phyloP scores from a whole-genome alignment of 2,329 filamentous ascomycete species.

The Ophiocordyceps camponoti-leonardi region DNA sequence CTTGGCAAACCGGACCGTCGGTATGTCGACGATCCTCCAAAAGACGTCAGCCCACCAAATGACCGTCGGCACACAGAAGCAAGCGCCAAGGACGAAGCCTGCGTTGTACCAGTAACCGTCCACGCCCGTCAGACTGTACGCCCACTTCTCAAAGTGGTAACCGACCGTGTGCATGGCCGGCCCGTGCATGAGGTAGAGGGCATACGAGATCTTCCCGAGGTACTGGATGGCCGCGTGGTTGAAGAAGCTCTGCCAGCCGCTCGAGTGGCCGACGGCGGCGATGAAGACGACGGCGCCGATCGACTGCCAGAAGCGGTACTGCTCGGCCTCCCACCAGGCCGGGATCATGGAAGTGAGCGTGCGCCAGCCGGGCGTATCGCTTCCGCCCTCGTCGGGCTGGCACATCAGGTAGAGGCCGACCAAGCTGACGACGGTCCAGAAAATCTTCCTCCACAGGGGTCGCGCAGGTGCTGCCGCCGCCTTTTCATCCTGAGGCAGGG shows the following conservation, averaged over 20 bases:
- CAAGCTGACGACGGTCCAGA: constrained; percentile 26
- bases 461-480: background rate
- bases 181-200: constrained; percentile 44
- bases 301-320: constrained; percentile 40
- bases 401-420: constrained; percentile 32
- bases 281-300: constrained; percentile 35
- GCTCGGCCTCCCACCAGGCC: constrained; percentile 26
- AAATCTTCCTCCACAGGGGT: constrained; percentile 5
- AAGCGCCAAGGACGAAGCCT: constrained; percentile 27
- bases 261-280: constrained; percentile 27
- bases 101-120: constrained; percentile 26
- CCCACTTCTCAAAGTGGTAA: constrained; percentile 31
- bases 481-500: constrained; percentile 10
- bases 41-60: constrained; percentile 39
- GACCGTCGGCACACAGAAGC: constrained; percentile 31
- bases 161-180: constrained; percentile 35
- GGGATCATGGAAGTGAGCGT: constrained; percentile 30
- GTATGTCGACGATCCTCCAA: constrained; percentile 36
- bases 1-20: constrained; percentile 36
- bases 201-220: constrained; percentile 42
- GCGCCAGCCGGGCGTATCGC: constrained; percentile 35
- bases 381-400: constrained; percentile 17
- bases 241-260: constrained; percentile 31
- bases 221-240: constrained; percentile 33
- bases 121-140: constrained; percentile 27